phyloP scores from a whole-genome alignment of 495 filamentous ascomycete genomes.

The Penicillium simplicissimum region DNA sequence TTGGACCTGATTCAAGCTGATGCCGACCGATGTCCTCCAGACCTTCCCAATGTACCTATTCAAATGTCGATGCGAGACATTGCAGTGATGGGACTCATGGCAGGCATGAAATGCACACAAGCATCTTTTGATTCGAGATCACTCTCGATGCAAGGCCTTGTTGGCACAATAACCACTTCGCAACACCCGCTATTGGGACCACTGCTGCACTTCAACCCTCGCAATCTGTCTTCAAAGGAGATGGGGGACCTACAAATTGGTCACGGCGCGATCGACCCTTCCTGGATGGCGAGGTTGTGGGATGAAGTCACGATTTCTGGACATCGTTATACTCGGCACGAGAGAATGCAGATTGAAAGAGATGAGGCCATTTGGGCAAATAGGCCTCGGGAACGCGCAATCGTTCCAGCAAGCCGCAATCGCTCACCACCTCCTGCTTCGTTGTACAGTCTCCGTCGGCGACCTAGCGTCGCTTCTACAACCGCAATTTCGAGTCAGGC shows the following conservation, averaged over 20 bases:
- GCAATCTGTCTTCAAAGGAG: not conserved
- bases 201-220: constrained; percentile 11
- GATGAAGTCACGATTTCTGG: constrained; percentile 7
- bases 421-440: constrained; percentile 5
- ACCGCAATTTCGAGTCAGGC: not conserved
- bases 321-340: constrained; percentile 4
- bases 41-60: constrained; percentile 10
- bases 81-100: constrained; percentile 8
- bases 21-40: constrained; percentile 8
- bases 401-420: constrained; percentile 1
- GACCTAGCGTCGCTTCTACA: not conserved
- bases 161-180: constrained; percentile 11
- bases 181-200: constrained; percentile 9
- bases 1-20: constrained; percentile 6
- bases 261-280: not conserved
- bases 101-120: constrained; percentile 11
- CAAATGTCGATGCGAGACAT: constrained; percentile 14
- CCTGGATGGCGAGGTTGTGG: constrained; percentile 10
- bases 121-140: constrained; percentile 10
- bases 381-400: constrained; percentile 1
- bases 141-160: constrained; percentile 11
- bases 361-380: constrained; percentile 6
- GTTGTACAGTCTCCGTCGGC: constrained; percentile 6
- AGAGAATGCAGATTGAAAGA: constrained; percentile 7
- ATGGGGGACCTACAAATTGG: not conserved